These are phyloP conservation scores for Aspergillus versicolor DNA, from an alignment of 2,329 filamentous ascomycete species.

Conservation along the genomic window DNA sequence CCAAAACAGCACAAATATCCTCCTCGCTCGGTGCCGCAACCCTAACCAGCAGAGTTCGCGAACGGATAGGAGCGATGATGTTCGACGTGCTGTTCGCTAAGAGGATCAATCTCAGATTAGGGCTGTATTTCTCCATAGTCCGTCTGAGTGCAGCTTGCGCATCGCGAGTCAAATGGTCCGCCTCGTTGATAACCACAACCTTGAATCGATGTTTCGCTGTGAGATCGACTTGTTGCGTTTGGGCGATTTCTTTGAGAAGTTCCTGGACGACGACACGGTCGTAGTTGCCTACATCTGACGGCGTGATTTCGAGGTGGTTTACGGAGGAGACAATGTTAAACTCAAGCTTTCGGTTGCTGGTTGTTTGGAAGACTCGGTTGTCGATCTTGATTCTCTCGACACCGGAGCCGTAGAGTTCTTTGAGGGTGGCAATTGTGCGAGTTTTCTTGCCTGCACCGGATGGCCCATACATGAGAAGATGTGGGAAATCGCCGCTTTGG, in stretches of 20 bases:
- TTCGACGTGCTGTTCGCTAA: constrained; percentile 96
- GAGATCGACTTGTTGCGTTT: constrained; percentile 98
- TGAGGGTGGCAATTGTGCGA: constrained; percentile 88
- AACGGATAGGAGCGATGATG: constrained; percentile 97
- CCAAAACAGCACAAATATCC: constrained; percentile 78
- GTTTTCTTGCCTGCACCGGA: constrained; percentile 98
- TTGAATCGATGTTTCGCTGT: constrained; percentile 91
- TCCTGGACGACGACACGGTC: constrained; percentile 96
- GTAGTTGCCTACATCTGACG: constrained; percentile 93
- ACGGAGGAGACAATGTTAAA: constrained; percentile 98
- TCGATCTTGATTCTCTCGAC: constrained; percentile 99
- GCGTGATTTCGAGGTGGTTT: constrained; percentile 98
- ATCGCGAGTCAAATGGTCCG: constrained; percentile 88
- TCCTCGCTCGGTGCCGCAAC: constrained; percentile 84
- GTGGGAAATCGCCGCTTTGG: constrained; percentile 95
- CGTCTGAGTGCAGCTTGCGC: constrained; percentile 90
- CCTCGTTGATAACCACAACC: constrained; percentile 98
- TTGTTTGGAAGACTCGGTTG: constrained; percentile 92
- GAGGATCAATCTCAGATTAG: constrained; percentile 86
- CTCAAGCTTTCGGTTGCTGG: constrained; percentile 92
- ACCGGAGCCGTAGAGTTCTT: constrained; percentile 90
- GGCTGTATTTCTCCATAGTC: constrained; percentile 99
- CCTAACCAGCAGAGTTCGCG: constrained; percentile 83
- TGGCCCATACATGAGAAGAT: constrained; percentile 94
- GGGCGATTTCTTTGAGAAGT: constrained; percentile 93